Percentiles rank a stretch among this genome's conserved stretches.
These are phyloP conservation scores for Serendipita sp. DNA, from an alignment of 768 basidiomycete species.

Conservation along the genomic window DNA sequence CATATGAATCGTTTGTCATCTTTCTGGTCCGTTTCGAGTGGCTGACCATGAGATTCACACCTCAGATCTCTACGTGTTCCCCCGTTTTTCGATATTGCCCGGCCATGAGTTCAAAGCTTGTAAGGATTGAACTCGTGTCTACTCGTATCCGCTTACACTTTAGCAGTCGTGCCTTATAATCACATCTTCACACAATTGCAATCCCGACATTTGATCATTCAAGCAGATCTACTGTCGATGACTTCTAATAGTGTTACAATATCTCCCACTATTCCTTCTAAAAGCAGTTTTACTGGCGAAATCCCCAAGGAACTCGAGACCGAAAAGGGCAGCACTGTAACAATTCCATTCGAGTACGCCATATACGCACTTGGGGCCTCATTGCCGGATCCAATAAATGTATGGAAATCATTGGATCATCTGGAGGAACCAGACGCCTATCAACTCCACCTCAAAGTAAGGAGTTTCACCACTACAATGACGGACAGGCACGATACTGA, in stretches of 20 bases:
- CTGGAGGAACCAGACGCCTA: background rate
- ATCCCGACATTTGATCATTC: background rate
- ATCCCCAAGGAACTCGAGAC: background rate
- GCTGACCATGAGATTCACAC: background rate
- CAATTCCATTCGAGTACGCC: background rate
- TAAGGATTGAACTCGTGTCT: background rate
- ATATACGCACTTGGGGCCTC: slow-evolving; percentile 5
- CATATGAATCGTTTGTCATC: background rate
- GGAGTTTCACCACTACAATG: no score
- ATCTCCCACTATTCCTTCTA: background rate
- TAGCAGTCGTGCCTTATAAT: background rate
- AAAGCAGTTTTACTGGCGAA: background rate
- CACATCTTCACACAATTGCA: background rate
- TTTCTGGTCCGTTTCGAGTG: background rate
- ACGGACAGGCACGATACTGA: no score
- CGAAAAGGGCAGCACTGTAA: background rate
- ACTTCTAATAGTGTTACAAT: background rate
- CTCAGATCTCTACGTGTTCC: slow-evolving; percentile 1
- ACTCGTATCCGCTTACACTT: background rate
- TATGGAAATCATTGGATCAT: background rate
- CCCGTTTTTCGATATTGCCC: background rate
- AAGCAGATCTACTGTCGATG: background rate
- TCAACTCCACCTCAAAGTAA: background rate
- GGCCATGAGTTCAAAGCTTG: slow-evolving; percentile 3
- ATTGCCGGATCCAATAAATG: background rate